A percentile compares a stretch with the other conserved stretches of the same genome.
These are phyloP conservation scores for Wolfiporia cocos DNA, from an alignment of 1,284 basidiomycete genomes.

Conservation along the genomic window DNA sequence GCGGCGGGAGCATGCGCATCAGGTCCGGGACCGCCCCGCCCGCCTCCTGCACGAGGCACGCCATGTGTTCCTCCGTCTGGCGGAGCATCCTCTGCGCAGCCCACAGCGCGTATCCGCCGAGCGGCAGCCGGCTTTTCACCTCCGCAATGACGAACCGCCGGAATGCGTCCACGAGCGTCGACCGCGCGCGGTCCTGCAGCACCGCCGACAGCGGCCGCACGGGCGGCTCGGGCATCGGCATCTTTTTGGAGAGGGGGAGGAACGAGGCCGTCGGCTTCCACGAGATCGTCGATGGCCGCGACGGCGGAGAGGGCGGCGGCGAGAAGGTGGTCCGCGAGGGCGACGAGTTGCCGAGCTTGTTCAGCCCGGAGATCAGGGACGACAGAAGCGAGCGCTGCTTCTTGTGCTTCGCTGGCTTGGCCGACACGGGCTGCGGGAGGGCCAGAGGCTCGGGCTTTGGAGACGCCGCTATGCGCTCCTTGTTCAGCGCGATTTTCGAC, in stretches of 20 bases:
- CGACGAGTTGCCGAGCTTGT: slow-evolving; percentile 11
- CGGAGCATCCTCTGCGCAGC: slow-evolving; percentile 47
- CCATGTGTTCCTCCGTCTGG: slow-evolving; percentile 40
- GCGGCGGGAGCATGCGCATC: slow-evolving; percentile 11
- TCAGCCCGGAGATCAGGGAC: slow-evolving; percentile 56
- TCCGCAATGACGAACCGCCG: slow-evolving; percentile 56
- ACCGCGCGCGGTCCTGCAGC: slow-evolving; percentile 66
- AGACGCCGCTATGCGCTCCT: slow-evolving; percentile 18
- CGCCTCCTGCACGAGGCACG: slow-evolving; percentile 37
- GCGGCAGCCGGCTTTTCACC: slow-evolving; percentile 24
- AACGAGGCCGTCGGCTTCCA: slow-evolving; percentile 10
- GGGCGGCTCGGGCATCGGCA: slow-evolving; percentile 17
- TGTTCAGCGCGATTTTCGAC: slow-evolving; percentile 17
- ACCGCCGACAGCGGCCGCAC: slow-evolving; percentile 11
- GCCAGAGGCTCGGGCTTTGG: slow-evolving; percentile 3
- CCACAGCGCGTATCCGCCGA: slow-evolving; percentile 45
- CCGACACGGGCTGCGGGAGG: slow-evolving; percentile 7
- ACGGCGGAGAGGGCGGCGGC: not conserved
- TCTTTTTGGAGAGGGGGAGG: slow-evolving; percentile 11
- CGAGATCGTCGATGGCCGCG: slow-evolving; percentile 3
- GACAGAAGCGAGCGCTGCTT: slow-evolving; percentile 62
- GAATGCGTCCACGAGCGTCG: slow-evolving; percentile 70
- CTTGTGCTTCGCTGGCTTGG: slow-evolving; percentile 36
- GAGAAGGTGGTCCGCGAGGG: slow-evolving; percentile 7
- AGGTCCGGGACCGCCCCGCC: slow-evolving; percentile 25